phyloP scores from a whole-genome alignment of 2,329 filamentous ascomycete species.

The Nemania sp. region DNA sequence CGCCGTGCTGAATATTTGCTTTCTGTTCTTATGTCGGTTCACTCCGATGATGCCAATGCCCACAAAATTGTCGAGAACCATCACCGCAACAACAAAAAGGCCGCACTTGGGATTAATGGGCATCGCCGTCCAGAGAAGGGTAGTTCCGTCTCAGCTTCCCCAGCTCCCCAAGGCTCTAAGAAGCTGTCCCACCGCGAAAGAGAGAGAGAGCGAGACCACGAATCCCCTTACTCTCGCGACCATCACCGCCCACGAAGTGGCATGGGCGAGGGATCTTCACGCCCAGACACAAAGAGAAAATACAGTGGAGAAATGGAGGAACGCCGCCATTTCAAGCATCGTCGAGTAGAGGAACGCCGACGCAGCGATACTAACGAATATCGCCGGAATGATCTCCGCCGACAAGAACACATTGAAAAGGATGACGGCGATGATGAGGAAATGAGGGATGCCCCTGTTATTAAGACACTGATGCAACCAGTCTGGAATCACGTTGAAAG shows the following conservation, averaged over 20 bases:
- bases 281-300: constrained; percentile 64
- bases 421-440: constrained; percentile 50
- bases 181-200: constrained; percentile 53
- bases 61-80: constrained; percentile 88
- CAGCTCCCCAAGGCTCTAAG: constrained; percentile 60
- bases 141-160: constrained; percentile 70
- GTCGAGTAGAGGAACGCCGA: constrained; percentile 52
- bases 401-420: constrained; percentile 41
- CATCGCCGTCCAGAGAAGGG: constrained; percentile 62
- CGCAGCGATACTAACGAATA: constrained; percentile 40
- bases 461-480: constrained; percentile 40
- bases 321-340: constrained; percentile 51
- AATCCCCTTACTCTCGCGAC: constrained; percentile 47
- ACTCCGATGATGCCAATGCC: constrained; percentile 73
- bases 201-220: constrained; percentile 51
- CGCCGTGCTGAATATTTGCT: constrained; percentile 92
- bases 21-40: constrained; percentile 87
- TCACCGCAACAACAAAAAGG: constrained; percentile 90
- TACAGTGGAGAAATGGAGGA: constrained; percentile 59
- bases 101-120: constrained; percentile 56
- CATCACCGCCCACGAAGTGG: constrained; percentile 56
- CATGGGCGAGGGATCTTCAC: constrained; percentile 54
- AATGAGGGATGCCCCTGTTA: constrained; percentile 39
- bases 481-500: constrained; percentile 40
- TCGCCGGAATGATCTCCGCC: constrained; percentile 41